phyloP scores from a whole-genome alignment of 1,139 yeast genomes.

The Pichia sp. region DNA sequence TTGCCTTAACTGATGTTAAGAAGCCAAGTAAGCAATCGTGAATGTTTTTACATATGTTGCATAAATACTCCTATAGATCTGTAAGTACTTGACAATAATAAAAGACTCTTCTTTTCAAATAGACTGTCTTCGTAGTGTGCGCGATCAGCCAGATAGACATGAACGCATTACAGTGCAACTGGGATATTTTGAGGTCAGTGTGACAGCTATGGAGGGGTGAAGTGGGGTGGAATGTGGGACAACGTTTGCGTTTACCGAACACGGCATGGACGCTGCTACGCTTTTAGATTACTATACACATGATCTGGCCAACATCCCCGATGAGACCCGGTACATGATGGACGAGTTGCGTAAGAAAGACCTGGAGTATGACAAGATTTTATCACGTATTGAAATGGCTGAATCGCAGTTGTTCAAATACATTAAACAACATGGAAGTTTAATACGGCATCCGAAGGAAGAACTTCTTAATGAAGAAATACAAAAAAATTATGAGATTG shows the following conservation, averaged over 20 bases:
- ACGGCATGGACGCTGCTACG: conserved; percentile 71
- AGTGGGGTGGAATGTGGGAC: too few species aligned
- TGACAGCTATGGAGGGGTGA: neutral
- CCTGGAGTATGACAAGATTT: conserved; percentile 54
- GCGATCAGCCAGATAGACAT: neutral
- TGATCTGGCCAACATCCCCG: conserved; percentile 80
- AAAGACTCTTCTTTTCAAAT: too few species aligned
- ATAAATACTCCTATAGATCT: neutral
- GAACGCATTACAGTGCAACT: too few species aligned
- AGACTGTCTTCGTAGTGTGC: too few species aligned
- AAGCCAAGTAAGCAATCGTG: conserved; percentile 24
- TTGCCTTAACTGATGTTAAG: conserved; percentile 25
- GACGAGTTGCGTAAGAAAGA: conserved; percentile 78
- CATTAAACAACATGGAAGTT: conserved; percentile 77
- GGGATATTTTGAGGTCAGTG: too few species aligned
- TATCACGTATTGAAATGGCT: conserved; percentile 61
- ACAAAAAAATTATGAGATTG: conserved; percentile 58
- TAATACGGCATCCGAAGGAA: conserved; percentile 80
- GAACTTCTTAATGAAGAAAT: conserved; percentile 60
- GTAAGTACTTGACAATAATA: too few species aligned
- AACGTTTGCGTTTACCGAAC: too few species aligned
- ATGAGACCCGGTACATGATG: conserved; percentile 74
- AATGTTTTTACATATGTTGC: too few species aligned
- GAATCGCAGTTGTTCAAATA: conserved; percentile 79
- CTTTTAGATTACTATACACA: conserved; percentile 70